phyloP scores from a whole-genome alignment of 176 grass and related monocot species.

The Thinopyrum elongatum region DNA sequence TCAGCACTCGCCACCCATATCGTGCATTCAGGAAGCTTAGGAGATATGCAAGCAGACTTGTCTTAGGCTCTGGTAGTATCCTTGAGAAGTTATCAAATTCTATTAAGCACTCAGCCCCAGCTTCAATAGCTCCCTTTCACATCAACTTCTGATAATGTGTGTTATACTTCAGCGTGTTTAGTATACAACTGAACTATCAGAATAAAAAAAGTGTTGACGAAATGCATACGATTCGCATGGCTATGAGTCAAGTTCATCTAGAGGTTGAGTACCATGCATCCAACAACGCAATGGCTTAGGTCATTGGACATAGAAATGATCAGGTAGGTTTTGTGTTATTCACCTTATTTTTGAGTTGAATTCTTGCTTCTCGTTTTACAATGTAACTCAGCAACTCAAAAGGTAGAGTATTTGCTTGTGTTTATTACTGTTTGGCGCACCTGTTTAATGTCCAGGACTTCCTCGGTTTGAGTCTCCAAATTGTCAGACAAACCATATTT shows the following conservation, averaged over 20 bases:
- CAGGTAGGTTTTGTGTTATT: not conserved
- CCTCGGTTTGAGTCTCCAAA: not conserved
- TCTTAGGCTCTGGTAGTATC: not conserved
- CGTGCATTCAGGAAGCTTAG: not conserved
- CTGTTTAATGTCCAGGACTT: not conserved
- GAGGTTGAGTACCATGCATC: conserved; percentile 7
- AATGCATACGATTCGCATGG: not conserved
- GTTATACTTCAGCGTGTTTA: not conserved
- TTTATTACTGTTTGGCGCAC: not conserved
- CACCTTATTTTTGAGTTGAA: not conserved
- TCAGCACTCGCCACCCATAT: not conserved
- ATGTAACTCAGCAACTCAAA: not conserved
- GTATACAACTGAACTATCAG: not conserved
- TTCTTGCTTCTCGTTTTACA: not conserved
- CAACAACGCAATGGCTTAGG: not conserved
- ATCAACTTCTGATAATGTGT: not conserved
- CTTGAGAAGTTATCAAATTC: not conserved
- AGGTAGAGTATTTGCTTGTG: not conserved
- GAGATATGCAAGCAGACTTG: not conserved
- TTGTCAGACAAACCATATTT: not conserved
- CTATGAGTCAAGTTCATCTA: not conserved
- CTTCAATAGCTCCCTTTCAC: not conserved
- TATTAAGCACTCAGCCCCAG: not conserved
- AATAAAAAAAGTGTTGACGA: not conserved
- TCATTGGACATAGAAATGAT: not conserved